phyloP scores from a whole-genome alignment of 169 alveolate genomes.

The Theileria parva region DNA sequence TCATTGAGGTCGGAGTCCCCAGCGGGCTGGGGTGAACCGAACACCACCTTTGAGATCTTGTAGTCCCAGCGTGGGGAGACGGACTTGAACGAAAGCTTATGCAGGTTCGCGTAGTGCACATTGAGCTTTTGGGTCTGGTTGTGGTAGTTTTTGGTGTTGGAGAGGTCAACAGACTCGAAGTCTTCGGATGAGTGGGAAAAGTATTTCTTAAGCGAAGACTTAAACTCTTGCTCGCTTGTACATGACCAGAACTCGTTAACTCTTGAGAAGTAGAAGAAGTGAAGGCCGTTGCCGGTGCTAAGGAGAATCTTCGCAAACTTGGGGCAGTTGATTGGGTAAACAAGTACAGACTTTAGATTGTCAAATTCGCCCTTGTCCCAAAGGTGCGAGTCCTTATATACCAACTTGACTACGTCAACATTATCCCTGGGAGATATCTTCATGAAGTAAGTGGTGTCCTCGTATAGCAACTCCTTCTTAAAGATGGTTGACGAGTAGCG shows the following conservation, averaged over 20 bases:
- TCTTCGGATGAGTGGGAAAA: not conserved
- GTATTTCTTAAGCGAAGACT: not conserved
- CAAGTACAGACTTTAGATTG: not conserved
- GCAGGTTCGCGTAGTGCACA: not conserved
- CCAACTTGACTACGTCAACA: constrained; percentile 8
- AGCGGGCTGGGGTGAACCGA: not conserved
- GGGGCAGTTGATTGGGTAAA: constrained; percentile 8
- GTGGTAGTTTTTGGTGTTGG: not conserved
- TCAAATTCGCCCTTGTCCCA: constrained; percentile 8
- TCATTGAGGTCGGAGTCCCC: not conserved
- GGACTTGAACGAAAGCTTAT: not conserved
- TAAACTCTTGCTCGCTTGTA: not conserved
- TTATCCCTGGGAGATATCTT: constrained; percentile 4
- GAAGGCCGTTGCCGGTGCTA: not conserved
- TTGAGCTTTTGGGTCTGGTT: not conserved
- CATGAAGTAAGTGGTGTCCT: not conserved
- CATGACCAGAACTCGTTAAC: not conserved
- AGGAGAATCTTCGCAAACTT: not conserved
- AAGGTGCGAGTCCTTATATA: not conserved
- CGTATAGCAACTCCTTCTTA: constrained; percentile 2
- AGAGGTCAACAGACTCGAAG: not conserved
- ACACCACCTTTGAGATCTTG: not conserved
- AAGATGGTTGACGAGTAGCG: not conserved
- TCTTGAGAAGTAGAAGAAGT: not conserved
- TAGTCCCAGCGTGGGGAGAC: not conserved